These are phyloP conservation scores for Wickerhamomyces kurtzmanii DNA, from an alignment of 805 yeast species.

Conservation along the genomic window DNA sequence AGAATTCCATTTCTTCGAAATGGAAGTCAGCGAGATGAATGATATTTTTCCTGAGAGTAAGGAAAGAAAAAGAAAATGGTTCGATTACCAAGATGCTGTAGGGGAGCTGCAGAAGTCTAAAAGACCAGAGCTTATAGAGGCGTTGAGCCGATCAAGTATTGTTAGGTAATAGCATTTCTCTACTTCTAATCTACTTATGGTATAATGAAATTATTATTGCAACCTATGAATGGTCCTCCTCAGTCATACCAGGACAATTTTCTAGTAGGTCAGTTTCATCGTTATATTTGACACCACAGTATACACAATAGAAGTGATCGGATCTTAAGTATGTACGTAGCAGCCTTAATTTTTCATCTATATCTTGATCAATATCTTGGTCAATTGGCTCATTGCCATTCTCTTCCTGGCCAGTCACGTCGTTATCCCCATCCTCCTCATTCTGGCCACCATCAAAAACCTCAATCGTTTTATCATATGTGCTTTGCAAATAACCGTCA, in stretches of 20 bases:
- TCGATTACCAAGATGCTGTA: conserved; percentile 55
- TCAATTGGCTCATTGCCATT: conserved; percentile 22
- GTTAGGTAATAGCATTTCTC: conserved; percentile 11
- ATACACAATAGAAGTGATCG: conserved; percentile 34
- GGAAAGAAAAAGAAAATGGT: conserved; percentile 66
- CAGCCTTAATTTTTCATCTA: conserved; percentile 19
- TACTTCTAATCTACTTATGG: no score
- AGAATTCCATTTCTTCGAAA: conserved; percentile 85
- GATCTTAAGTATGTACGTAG: conserved; percentile 29
- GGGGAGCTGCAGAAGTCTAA: conserved; percentile 45
- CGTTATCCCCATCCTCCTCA: conserved; percentile 4
- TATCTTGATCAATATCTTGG: conserved; percentile 15
- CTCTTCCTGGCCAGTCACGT: conserved; percentile 2
- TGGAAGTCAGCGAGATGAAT: conserved; percentile 47
- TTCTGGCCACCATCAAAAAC: conserved; percentile 3
- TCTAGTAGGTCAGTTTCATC: conserved; percentile 25
- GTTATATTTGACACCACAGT: conserved; percentile 34
- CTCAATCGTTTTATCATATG: conserved; percentile 7
- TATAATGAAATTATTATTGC: no score
- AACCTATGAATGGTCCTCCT: conserved; percentile 32
- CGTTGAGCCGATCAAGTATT: conserved; percentile 48
- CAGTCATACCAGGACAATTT: conserved; percentile 39
- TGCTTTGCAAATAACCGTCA: no score
- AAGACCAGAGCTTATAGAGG: conserved; percentile 59
- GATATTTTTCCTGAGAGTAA: conserved; percentile 69